Base-by-base conservation (phyloP, 345 rosid species). In the Salix exigua region DNA sequence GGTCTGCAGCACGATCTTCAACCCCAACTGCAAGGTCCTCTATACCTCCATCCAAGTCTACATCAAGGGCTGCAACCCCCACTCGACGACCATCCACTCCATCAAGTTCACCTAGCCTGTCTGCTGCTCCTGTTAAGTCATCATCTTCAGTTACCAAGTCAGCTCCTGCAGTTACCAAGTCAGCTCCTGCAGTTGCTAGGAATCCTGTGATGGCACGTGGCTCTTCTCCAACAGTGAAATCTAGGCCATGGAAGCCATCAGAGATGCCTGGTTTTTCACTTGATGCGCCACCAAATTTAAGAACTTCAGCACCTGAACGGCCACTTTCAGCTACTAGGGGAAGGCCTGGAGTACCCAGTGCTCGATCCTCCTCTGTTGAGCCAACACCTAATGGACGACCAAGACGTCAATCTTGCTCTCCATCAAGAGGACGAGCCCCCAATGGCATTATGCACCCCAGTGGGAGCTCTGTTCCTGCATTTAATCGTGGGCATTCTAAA, bases 181-280 rank as follows among this genome's bases (percentile, higher is more conserved):
- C 67, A 65, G 67, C 76, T 26, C 72, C 71, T 16, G n/a, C 81
- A 65, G 46, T 23, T 25, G 53, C 67, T 25, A 72, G 58, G 72
- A 72, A 40, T 79, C 84, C 88, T 38, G 85, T 80, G 67, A 73
- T 89, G 74, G 89, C 97, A n/a, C 92, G 89, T 58, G 97, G 86
- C 51, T 78, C 90, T 66, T 93, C 99, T 75, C 98, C 95, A 21
- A 86, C 92, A 6, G 86, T 82, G 73, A 93, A 88, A 84, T 83
- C 97, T 75, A 87, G 96, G 74, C 91, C 97, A 70, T 96, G 99
- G 99, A 96, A 92, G 81, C 99, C 97, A 26, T 91, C 98, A n/a
- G 94, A 93, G 82, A 96, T 96, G 97, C 98, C 98, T 50, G 99
- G 99, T 74, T 96, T 85, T 84, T 96, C 97, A 3, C 88, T 88